phyloP scores from a whole-genome alignment of 306 rosid genomes.

The Acacia melanoxylon region DNA sequence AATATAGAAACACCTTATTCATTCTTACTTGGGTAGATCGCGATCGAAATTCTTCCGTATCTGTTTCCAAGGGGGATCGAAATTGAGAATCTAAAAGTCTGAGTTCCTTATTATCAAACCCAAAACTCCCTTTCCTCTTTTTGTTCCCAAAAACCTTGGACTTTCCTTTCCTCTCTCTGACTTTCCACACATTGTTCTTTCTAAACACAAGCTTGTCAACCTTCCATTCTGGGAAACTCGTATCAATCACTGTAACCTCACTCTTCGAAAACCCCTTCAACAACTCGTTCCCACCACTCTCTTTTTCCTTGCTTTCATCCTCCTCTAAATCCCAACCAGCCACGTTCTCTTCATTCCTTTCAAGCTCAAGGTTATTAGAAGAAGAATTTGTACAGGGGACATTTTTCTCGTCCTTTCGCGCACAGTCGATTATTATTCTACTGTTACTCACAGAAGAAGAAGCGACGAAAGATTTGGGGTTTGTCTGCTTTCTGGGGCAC shows the following conservation, averaged over 20 bases:
- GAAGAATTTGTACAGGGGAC: conserved; percentile 27
- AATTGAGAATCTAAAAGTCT: conserved; percentile 18
- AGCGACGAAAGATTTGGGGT: conserved; percentile 62
- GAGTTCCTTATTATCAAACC: conserved; percentile 32
- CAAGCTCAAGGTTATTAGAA: conserved; percentile 23
- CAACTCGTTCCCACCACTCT: conserved; percentile 50
- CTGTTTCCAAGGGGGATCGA: conserved; percentile 25
- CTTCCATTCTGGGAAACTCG: conserved; percentile 75
- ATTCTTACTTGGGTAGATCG: conserved; percentile 43
- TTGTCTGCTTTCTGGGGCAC: conserved; percentile 70
- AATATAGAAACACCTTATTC: not conserved
- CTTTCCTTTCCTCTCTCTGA: conserved; percentile 73
- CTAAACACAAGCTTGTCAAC: conserved; percentile 75
- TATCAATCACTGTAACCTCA: conserved; percentile 90
- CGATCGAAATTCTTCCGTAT: conserved; percentile 10
- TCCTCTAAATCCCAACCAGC: conserved; percentile 29
- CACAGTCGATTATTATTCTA: not conserved
- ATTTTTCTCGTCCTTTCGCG: conserved; percentile 30
- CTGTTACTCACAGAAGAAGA: conserved; percentile 27
- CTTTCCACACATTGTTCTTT: conserved; percentile 76
- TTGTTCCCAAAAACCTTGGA: conserved; percentile 54
- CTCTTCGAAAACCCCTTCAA: conserved; percentile 76
- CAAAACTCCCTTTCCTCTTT: conserved; percentile 44
- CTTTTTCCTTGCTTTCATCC: conserved; percentile 36
- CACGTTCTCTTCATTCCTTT: conserved; percentile 3